Percentiles rank a stretch among this genome's conserved stretches.
Conservation (phyloP, 441 rosid genomes). For the Croton setiger region DNA sequence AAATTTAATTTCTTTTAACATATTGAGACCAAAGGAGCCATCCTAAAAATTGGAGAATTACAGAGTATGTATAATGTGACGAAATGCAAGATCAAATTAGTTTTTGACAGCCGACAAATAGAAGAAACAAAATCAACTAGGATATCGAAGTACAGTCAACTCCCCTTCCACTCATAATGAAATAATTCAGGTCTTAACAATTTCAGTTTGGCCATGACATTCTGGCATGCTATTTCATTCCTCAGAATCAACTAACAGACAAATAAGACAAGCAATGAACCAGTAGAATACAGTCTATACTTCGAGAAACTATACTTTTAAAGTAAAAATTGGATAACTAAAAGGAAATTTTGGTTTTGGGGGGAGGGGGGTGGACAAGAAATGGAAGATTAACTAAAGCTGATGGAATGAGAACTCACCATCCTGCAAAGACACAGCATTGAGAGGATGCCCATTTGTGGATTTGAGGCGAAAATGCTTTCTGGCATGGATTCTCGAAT, state of each 20-base stretch:
- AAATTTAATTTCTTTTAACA: neutral
- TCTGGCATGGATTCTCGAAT: constrained; percentile 33
- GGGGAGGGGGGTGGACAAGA: no score
- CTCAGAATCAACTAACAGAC: neutral
- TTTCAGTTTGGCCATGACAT: neutral
- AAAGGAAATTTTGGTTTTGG: neutral
- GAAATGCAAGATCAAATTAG: neutral
- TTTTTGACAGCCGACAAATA: neutral
- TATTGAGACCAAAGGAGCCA: neutral
- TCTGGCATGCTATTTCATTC: neutral
- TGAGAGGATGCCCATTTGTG: constrained; percentile 50
- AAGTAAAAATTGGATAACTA: neutral
- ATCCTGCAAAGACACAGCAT: constrained; percentile 49
- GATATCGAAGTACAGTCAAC: neutral
- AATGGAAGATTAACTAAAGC: neutral
- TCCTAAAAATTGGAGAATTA: neutral
- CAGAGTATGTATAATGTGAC: neutral
- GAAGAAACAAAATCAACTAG: neutral
- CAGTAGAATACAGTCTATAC: constrained; percentile 1
- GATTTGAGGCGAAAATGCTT: constrained; percentile 49
- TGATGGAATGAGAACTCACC: constrained; percentile 38
- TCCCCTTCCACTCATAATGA: no score
- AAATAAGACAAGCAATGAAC: constrained; percentile 9
- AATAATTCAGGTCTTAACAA: no score
- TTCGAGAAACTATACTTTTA: neutral